Evolutionary conservation across 176 grass and related monocot genomes (phyloP).

Genomic region (Bothriochloa decipiens): DNA sequence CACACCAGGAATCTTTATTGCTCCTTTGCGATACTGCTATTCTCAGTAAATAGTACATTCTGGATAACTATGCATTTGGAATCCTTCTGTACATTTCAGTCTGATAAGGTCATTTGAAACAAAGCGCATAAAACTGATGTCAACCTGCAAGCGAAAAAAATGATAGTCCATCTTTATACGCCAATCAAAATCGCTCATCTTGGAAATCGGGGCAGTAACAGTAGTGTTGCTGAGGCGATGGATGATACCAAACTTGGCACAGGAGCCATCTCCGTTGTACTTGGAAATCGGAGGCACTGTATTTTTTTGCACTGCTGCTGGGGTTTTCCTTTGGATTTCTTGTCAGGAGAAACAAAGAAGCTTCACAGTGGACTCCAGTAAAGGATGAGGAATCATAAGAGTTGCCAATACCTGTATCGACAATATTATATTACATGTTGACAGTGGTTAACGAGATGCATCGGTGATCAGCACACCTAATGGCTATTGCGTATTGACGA

Average conservation of each 20-base stretch:
- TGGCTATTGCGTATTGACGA: too few relatives aligned
- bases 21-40: conserved; percentile 40
- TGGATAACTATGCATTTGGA: neutral
- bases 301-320: conserved; percentile 47
- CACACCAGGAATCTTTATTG: conserved; percentile 80
- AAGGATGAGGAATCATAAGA: conserved; percentile 64
- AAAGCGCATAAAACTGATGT: neutral
- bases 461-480: too few relatives aligned
- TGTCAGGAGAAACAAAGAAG: conserved; percentile 53
- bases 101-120: neutral
- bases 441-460: too few relatives aligned
- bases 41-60: neutral
- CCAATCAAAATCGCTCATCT: too few relatives aligned
- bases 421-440: too few relatives aligned
- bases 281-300: conserved; percentile 45
- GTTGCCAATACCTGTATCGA: neutral
- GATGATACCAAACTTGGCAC: conserved; percentile 30
- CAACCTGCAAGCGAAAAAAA: neutral
- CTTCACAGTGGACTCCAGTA: conserved; percentile 69
- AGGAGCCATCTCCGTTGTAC: conserved; percentile 33
- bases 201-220: conserved; percentile 38
- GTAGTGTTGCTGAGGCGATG: neutral
- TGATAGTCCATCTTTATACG: too few relatives aligned
- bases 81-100: neutral
- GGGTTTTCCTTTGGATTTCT: conserved; percentile 70